Evolutionary conservation across 2,329 filamentous ascomycete genomes (phyloP), one percentile per base, ranked within the genome.

Genomic region (Dendrostoma leiphaemia): DNA sequence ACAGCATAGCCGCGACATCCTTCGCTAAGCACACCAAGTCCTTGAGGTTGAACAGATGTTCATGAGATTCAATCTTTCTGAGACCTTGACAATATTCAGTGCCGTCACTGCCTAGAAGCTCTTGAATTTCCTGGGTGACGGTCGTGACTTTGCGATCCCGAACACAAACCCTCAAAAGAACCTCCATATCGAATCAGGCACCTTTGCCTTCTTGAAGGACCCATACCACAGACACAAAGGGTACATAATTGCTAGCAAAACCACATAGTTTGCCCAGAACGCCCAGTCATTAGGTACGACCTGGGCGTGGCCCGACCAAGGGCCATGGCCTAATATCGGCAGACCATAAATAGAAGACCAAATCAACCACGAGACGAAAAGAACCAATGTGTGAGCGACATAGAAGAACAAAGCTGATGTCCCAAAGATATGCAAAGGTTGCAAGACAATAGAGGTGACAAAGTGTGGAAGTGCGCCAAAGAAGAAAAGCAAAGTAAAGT

Each of bases 341-440:
- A 46, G 19, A 29, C 19, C 29, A 23, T 46, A 46, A 6, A 46
- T 23, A 6, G 1, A 3, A 34, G 9, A 34, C 28, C 70, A 46
- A 4, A 65, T 4, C 1, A 43, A 23, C 2, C 63, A 66, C 0
- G 69, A 28, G 1, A 52, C 40, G 21, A 73, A 66, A 3, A 74
- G 55, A 2, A 73, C 34, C 15, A 70, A 34, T 34, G 75, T 59
- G 51, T 78, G 74, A 1, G 63, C 56, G 6, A 76, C 56, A 60
- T 77, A 77, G 47, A 77, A 78, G 64, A 77, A 78, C 4, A 78
- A 59, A 0, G 75, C 73, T 0, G 74, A 74, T n/a, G 69, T 69
- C n/a, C 75, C 75, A 57, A 73, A 75, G 19, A 71, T 69, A 2
- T 77, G 62, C 0, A 78, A 59, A n/a, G 72, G 60, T 0, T 65